Conservation (phyloP, 176 grass and related monocot species). For the Ananas comosus region DNA sequence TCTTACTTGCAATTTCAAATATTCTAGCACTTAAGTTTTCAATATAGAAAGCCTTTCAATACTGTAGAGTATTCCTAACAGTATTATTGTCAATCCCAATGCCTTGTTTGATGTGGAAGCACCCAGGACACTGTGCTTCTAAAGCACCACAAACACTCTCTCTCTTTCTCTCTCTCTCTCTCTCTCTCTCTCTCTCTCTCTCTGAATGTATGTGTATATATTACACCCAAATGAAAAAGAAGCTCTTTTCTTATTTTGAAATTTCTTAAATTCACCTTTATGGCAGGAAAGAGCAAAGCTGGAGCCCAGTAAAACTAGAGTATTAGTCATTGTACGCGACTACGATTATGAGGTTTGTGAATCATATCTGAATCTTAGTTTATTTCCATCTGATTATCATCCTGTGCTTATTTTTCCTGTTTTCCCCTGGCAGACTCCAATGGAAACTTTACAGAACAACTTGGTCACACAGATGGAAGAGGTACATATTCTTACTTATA, state of each 20-base stretch:
- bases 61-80: too few relatives aligned
- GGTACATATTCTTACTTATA: not conserved
- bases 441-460: not conserved
- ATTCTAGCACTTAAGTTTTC: too few relatives aligned
- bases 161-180: too few relatives aligned
- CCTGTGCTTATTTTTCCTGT: not conserved
- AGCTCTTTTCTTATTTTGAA: too few relatives aligned
- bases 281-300: slow-evolving; percentile 23
- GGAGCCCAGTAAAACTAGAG: slow-evolving; percentile 21
- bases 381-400: slow-evolving; percentile 11
- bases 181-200: too few relatives aligned
- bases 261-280: not conserved
- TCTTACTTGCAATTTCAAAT: not conserved
- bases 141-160: too few relatives aligned
- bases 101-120: too few relatives aligned
- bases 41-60: too few relatives aligned
- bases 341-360: slow-evolving; percentile 28
- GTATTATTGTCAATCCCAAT: too few relatives aligned
- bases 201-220: too few relatives aligned
- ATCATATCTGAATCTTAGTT: not conserved
- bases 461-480: not conserved
- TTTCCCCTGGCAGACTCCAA: not conserved
- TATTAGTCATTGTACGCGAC: slow-evolving; percentile 24
- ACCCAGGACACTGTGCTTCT: too few relatives aligned
- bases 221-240: too few relatives aligned